Evolutionary conservation across 2,329 filamentous ascomycete genomes (phyloP), one percentile per base, ranked within the genome.

Genomic region (Colletotrichum aenigma): DNA sequence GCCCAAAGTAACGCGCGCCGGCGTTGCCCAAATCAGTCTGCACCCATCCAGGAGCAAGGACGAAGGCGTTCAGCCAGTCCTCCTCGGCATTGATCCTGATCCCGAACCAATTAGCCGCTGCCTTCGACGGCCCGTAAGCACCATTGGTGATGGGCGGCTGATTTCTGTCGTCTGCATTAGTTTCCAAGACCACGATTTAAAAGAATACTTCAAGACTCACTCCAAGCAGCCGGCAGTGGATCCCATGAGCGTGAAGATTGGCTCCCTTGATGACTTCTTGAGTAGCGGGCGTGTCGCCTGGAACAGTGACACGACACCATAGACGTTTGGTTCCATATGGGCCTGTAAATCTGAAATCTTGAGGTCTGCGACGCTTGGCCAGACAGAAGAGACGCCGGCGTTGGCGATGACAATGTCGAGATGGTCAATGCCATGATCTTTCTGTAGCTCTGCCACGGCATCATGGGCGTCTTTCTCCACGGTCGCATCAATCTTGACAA

Each of bases 391-490:
- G 13, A 88, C 85, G 15, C 85, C 89, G 0, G 89, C 89, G 78
- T 91, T 91, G 60, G 89, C 87, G 67, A 91, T 86, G 3, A 91
- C 84, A 7, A 89, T 79, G 76, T 91, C 89, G 4, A 91, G 79
- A 28, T 84, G 80, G 6, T 80, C 78, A 76, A 91, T 86, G 5
- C 82, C 82, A 16, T 83, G 75, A 9, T 67, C 24, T 7, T 36
- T 24, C 4, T 81, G 75, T 0, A 87, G 80, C 6, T 81, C 77
- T 30, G 81, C 66, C 2, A 85, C 80, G 3, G 85, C 85, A 8
- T 77, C 79, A 13, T 76, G 79, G 2, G 86, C 78, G 69, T 86
- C 85, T 2, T 79, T 75, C 8, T 82, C 79, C 6, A 81, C 80
- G 4, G 75, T 78, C 1, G 83, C 81, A 62, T 90, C 88, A 74